A percentile compares a stretch with the other conserved stretches of the same genome.
These are phyloP conservation scores for Cryptococcus hybrid DNA, from an alignment of 1,284 basidiomycete species.

Conservation along the genomic window DNA sequence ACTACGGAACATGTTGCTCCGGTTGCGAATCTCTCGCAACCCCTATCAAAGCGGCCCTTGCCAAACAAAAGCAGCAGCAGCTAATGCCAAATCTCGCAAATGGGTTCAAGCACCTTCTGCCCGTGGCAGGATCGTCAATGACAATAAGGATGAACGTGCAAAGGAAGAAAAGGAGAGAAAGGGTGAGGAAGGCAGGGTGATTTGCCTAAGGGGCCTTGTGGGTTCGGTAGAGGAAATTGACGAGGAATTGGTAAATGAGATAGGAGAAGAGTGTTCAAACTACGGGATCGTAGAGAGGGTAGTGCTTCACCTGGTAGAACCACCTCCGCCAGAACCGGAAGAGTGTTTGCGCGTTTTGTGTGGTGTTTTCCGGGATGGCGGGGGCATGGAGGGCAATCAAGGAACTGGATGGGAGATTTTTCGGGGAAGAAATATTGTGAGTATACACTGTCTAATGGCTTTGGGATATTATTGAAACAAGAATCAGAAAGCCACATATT, in stretches of 20 bases:
- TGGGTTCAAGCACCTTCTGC: slow-evolving; percentile 46
- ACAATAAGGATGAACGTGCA: slow-evolving; percentile 71
- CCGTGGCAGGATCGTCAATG: slow-evolving; percentile 83
- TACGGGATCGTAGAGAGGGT: slow-evolving; percentile 79
- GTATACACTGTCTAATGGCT: slow-evolving; percentile 5
- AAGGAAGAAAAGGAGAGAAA: slow-evolving; percentile 72
- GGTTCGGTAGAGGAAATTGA: slow-evolving; percentile 75
- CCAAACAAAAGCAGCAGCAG: slow-evolving; percentile 40
- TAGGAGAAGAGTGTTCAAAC: slow-evolving; percentile 59
- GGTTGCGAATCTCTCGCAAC: slow-evolving; percentile 15
- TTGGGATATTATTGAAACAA: neutral
- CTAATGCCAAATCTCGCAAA: slow-evolving; percentile 37
- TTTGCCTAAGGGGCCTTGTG: slow-evolving; percentile 85
- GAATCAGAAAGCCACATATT: slow-evolving; percentile 66
- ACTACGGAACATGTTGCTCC: slow-evolving; percentile 60
- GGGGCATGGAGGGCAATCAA: slow-evolving; percentile 93
- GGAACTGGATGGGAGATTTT: slow-evolving; percentile 85
- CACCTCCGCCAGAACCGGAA: slow-evolving; percentile 59
- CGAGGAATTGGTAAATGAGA: slow-evolving; percentile 79
- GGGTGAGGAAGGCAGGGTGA: slow-evolving; percentile 83
- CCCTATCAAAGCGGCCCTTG: slow-evolving; percentile 39
- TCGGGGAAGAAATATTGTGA: slow-evolving; percentile 76
- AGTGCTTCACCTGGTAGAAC: slow-evolving; percentile 71
- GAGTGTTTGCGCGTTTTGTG: slow-evolving; percentile 79
- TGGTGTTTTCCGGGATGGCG: slow-evolving; percentile 79